These are phyloP conservation scores for Saccharomyces hybrid DNA, from an alignment of 1,139 yeast genomes.

Conservation along the genomic window DNA sequence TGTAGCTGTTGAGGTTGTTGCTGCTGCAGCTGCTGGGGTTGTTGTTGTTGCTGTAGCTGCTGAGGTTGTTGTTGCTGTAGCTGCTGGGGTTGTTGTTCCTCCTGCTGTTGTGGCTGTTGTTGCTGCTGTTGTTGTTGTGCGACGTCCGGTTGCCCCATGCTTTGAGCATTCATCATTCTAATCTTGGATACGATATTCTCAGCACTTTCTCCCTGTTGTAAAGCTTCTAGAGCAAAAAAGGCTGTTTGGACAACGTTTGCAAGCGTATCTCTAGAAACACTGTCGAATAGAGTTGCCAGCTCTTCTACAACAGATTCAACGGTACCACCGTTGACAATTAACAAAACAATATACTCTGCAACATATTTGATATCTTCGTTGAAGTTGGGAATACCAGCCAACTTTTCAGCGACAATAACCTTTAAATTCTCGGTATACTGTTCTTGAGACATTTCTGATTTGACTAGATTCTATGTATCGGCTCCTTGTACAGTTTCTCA, in stretches of 20 bases:
- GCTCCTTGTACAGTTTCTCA: background rate
- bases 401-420: conserved; percentile 31
- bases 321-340: conserved; percentile 64
- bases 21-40: background rate
- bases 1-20: too few relatives aligned
- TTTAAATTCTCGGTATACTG: conserved; percentile 32
- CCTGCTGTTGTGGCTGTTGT: conserved; percentile 6
- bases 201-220: conserved; percentile 32
- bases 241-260: conserved; percentile 40
- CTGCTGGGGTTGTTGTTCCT: conserved; percentile 12
- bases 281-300: conserved; percentile 56
- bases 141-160: conserved; percentile 12
- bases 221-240: conserved; percentile 46
- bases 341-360: conserved; percentile 68
- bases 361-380: conserved; percentile 68
- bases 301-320: conserved; percentile 59
- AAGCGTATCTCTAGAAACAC: conserved; percentile 43
- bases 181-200: conserved; percentile 28
- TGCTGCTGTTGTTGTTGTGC: conserved; percentile 21
- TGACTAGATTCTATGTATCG: background rate
- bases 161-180: conserved; percentile 15
- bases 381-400: conserved; percentile 33
- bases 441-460: conserved; percentile 25
- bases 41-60: conserved; percentile 19
- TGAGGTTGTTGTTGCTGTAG: conserved; percentile 5